Conservation (phyloP, 140 eudicot species). For the Senecio squalidus region DNA sequence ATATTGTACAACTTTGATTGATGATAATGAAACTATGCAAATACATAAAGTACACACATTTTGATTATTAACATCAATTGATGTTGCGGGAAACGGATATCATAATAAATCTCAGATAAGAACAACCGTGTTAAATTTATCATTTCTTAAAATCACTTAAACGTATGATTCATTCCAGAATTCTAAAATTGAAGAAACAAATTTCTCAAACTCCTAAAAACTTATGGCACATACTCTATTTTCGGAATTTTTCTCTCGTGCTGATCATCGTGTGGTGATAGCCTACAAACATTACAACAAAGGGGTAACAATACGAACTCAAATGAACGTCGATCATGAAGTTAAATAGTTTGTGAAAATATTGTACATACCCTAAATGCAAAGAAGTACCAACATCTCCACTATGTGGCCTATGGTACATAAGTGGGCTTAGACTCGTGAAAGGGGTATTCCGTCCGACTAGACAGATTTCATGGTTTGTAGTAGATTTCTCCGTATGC, state of each 20-base stretch:
- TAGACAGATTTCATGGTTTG: constrained; percentile 22
- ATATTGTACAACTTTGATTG: too few relatives aligned
- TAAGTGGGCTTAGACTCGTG: constrained; percentile 28
- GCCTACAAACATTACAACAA: constrained; percentile 29
- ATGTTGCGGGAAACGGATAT: too few relatives aligned
- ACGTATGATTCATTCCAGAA: too few relatives aligned
- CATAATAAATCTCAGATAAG: neutral
- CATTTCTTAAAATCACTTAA: neutral
- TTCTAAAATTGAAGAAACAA: neutral
- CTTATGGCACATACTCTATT: constrained; percentile 34
- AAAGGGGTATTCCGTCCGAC: constrained; percentile 32
- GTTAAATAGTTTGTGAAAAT: neutral
- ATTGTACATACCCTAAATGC: constrained; percentile 58
- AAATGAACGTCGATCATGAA: neutral
- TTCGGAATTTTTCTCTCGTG: constrained; percentile 45
- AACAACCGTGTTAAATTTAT: neutral
- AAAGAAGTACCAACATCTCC: constrained; percentile 58
- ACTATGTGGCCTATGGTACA: constrained; percentile 30
- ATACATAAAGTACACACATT: too few relatives aligned
- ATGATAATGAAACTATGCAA: too few relatives aligned
- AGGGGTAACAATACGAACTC: neutral
- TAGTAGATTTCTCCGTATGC: constrained; percentile 25
- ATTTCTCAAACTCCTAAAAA: neutral
- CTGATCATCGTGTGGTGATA: constrained; percentile 36
- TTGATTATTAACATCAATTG: too few relatives aligned